Evolutionary conservation across 2,329 filamentous ascomycete species (phyloP).

Genomic region (Volutella citrinella): DNA sequence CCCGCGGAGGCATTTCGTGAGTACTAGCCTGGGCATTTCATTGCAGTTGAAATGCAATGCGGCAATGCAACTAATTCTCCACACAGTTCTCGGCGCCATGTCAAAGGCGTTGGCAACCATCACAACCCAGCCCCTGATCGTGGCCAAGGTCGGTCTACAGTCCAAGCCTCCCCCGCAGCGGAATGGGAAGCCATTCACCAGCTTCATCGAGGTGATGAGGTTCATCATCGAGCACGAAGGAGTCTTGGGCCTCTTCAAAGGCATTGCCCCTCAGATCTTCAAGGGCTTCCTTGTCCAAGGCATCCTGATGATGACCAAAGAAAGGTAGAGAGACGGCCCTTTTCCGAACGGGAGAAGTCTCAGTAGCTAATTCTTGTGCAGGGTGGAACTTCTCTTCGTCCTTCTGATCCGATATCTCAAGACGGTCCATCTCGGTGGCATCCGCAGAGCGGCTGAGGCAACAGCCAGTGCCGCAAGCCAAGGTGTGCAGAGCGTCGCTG

Average conservation of each 20-base stretch:
- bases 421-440: slow-evolving; percentile 64
- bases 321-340: slow-evolving; percentile 58
- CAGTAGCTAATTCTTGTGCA: slow-evolving; percentile 31
- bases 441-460: slow-evolving; percentile 63
- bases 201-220: slow-evolving; percentile 89
- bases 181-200: slow-evolving; percentile 88
- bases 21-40: too few species aligned
- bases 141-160: slow-evolving; percentile 95
- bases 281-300: slow-evolving; percentile 95
- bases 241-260: slow-evolving; percentile 83
- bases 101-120: slow-evolving; percentile 93
- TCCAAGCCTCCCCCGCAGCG: slow-evolving; percentile 83
- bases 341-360: too few species aligned
- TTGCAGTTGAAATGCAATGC: too few species aligned
- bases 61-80: too few species aligned
- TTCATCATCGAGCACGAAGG: slow-evolving; percentile 93
- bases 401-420: slow-evolving; percentile 80
- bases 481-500: slow-evolving; percentile 44
- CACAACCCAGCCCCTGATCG: slow-evolving; percentile 89
- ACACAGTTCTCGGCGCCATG: slow-evolving; percentile 78
- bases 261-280: slow-evolving; percentile 87
- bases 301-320: slow-evolving; percentile 98
- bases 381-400: slow-evolving; percentile 85
- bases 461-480: slow-evolving; percentile 47
- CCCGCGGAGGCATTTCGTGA: slow-evolving; percentile 89